These are phyloP conservation scores for Didymella pinodella DNA, from an alignment of 2,329 filamentous ascomycete species.

Conservation along the genomic window DNA sequence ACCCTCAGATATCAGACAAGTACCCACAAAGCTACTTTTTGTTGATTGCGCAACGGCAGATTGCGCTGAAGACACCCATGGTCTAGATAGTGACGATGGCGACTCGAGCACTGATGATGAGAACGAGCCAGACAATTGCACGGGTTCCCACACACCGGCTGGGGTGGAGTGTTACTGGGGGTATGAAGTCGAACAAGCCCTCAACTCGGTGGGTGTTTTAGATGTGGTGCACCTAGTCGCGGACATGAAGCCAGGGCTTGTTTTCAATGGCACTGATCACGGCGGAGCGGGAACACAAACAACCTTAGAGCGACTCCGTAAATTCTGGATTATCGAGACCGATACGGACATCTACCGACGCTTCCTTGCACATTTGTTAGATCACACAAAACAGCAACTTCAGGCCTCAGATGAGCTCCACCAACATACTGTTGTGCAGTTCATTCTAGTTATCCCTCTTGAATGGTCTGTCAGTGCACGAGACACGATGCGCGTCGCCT, in stretches of 20 bases:
- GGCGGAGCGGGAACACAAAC: not conserved
- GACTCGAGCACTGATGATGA: not conserved
- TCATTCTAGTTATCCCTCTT: not conserved
- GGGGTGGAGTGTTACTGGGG: not conserved
- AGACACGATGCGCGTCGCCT: not conserved
- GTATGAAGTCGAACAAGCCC: not conserved
- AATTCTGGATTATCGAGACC: not conserved
- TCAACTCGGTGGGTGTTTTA: not conserved
- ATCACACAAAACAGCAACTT: not conserved
- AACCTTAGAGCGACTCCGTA: not conserved
- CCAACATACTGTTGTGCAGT: not conserved
- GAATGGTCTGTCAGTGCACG: not conserved
- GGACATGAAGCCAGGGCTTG: not conserved
- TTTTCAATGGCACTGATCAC: not conserved
- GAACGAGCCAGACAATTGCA: not conserved
- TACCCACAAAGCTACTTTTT: not conserved
- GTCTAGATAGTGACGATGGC: not conserved
- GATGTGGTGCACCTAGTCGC: not conserved
- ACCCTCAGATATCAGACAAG: not conserved
- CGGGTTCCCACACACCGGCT: not conserved
- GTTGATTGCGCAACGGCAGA: not conserved
- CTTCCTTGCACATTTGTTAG: not conserved
- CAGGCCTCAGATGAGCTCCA: not conserved
- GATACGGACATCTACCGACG: not conserved
- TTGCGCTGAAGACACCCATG: not conserved